Base-by-base conservation (phyloP, 176 grass and related monocot genomes). In the Eragrostis curvula region DNA sequence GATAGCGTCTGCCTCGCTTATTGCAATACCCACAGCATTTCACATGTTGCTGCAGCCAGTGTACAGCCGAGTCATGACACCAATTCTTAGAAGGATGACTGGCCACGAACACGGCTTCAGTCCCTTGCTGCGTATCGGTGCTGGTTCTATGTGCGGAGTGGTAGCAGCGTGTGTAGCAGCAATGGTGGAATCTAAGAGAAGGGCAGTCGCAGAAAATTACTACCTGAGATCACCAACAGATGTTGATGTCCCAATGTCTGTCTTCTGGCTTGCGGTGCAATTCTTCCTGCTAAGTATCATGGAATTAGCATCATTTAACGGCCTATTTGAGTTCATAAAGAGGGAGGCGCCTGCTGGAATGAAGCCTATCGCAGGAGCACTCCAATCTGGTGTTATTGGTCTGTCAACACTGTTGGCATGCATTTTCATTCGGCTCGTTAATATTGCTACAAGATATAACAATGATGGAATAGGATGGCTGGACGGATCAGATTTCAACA, bases 1-100 rank as follows among this genome's bases (percentile, higher is more conserved):
- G 58, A 91, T 92, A 56, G 49, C 84, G 6, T 80, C 87, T 17
- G 84, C 92, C 30, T 94, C 89, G 47, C 89, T 94, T 77, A 87
- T 89, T 5, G 87, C 84, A 52, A 91, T 94, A 36, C 83, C 92
- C 9, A 79, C 81, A 77, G 30, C 88, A 74, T 79, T 94, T 73
- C 89, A 92, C 71, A 79, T 87, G 75, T 51, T 92, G 58, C 72
- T 89, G 56, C 71, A 85, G 16, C 70, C 87, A 70, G 49, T 56
- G 58, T 92, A 94, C 80, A 32, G 57, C 46, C 23, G 30, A 6
- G 9, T 85, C n/a, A 59, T 92, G 24, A 24, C 66, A 20, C 84
- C 73, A 3, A n/a, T 89, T 13, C 13, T 78, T 32, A 68, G 73
- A 73, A 69, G 72, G 70, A 28, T 84, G 30, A 89, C 89, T 41